Conservation (phyloP, 768 basidiomycete species). For the Tricholoma flavovirens region DNA sequence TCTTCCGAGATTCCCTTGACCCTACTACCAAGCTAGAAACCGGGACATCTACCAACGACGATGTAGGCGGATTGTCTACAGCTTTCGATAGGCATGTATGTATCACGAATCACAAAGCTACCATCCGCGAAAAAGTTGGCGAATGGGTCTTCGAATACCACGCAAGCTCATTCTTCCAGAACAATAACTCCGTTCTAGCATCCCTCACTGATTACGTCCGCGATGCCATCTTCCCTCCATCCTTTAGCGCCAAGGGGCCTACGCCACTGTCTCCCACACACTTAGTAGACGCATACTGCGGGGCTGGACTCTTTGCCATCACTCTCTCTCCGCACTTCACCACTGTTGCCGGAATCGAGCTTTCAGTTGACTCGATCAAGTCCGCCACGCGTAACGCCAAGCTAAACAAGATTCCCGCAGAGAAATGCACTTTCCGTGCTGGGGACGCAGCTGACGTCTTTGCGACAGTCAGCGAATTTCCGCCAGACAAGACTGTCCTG, state of each 20-base stretch:
- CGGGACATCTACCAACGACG: constrained; percentile 16
- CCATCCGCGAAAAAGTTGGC: constrained; percentile 82
- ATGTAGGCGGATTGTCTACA: constrained; percentile 30
- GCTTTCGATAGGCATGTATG: constrained; percentile 63
- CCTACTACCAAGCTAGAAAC: constrained; percentile 19
- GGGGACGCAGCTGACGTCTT: constrained; percentile 92
- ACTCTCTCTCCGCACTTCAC: constrained; percentile 70
- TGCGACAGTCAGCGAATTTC: constrained; percentile 56
- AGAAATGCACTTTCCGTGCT: constrained; percentile 61
- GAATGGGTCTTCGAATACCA: constrained; percentile 77
- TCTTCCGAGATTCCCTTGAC: constrained; percentile 77
- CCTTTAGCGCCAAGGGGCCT: constrained; percentile 14
- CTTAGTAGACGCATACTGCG: constrained; percentile 94
- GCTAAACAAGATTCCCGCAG: constrained; percentile 52
- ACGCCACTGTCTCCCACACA: constrained; percentile 49
- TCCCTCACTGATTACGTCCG: constrained; percentile 82
- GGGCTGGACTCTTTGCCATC: constrained; percentile 84
- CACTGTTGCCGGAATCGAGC: constrained; percentile 84
- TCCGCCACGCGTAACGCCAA: constrained; percentile 61
- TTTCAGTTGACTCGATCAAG: constrained; percentile 65
- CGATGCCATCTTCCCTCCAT: constrained; percentile 54
- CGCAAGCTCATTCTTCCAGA: constrained; percentile 94
- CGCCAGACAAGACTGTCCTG: constrained; percentile 58
- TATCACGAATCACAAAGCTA: constrained; percentile 75
- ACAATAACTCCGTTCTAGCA: constrained; percentile 89